phyloP scores from a whole-genome alignment of 2,329 filamentous ascomycete species.

The Erysiphe pulchra region DNA sequence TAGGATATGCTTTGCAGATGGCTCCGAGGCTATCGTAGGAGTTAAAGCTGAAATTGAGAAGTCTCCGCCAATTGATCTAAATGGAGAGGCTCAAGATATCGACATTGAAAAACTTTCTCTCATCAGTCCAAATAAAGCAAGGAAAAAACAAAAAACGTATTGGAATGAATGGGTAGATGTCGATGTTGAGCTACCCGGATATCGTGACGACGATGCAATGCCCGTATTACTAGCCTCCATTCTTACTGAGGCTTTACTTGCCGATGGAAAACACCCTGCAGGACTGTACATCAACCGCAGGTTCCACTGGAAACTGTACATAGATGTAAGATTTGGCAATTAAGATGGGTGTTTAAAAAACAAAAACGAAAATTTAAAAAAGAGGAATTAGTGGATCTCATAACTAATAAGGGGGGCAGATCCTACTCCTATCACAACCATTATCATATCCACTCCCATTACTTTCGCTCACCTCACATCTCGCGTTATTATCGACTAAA shows the following conservation, averaged over 20 bases:
- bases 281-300: conserved; percentile 66
- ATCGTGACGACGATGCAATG: conserved; percentile 71
- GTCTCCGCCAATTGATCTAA: conserved; percentile 18
- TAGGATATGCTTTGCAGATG: conserved; percentile 80
- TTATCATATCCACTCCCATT: conserved; percentile 82
- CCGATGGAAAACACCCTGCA: conserved; percentile 40
- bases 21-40: conserved; percentile 85
- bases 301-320: conserved; percentile 90
- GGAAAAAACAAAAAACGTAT: conserved; percentile 15
- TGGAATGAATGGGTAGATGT: conserved; percentile 63
- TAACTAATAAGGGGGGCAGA: conserved; percentile 23
- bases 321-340: conserved; percentile 42
- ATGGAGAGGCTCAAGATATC: conserved; percentile 1
- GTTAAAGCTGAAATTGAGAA: conserved; percentile 86
- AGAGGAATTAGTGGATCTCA: conserved; percentile 1
- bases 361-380: neutral
- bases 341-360: neutral
- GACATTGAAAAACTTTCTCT: conserved; percentile 3
- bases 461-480: conserved; percentile 75
- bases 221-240: conserved; percentile 73
- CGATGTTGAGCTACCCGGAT: conserved; percentile 72
- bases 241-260: conserved; percentile 65
- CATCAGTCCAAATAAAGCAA: neutral
- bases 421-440: conserved; percentile 77
- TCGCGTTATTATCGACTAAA: conserved; percentile 70